Conservation (phyloP, 352 stramenopile genomes). For the Blastocystis sp. region DNA sequence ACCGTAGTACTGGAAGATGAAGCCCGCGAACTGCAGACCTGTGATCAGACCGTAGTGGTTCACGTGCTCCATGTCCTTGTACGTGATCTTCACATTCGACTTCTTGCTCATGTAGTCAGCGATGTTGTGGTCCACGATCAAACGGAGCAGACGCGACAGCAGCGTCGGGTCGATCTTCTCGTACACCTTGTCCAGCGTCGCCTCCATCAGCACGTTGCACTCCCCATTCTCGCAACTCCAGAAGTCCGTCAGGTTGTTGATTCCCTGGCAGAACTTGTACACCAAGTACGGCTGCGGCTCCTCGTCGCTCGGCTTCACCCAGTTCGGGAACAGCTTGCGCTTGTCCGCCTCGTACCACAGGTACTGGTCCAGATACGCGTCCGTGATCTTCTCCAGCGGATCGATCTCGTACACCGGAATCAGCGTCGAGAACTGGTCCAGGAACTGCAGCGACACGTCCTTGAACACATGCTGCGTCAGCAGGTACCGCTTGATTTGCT, state of each 20-base stretch:
- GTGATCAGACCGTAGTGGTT: slow-evolving; percentile 97
- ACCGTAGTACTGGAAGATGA: slow-evolving; percentile 97
- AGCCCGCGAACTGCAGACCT: slow-evolving; percentile 88
- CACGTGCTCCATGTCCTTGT: slow-evolving; percentile 99
- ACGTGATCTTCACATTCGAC: slow-evolving; percentile 92
- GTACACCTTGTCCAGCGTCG: slow-evolving; percentile 96
- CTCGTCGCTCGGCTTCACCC: slow-evolving; percentile 97
- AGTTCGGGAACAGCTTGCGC: slow-evolving; percentile 95
- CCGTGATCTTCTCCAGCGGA: slow-evolving; percentile 98
- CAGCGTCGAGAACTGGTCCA: slow-evolving; percentile 97
- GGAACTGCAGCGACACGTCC: slow-evolving; percentile 97
- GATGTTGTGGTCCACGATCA: slow-evolving; percentile 99
- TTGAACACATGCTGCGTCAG: slow-evolving; percentile 99
- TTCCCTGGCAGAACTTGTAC: slow-evolving; percentile 98
- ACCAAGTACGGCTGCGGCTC: slow-evolving; percentile 93
- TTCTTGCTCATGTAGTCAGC: slow-evolving; percentile 99
- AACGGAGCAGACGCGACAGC: slow-evolving; percentile 86
- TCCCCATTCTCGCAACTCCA: slow-evolving; percentile 94
- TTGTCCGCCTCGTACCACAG: slow-evolving; percentile 99
- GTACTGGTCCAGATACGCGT: slow-evolving; percentile 95
- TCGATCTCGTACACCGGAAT: slow-evolving; percentile 97
- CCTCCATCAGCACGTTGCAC: slow-evolving; percentile 95
- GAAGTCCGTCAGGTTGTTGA: slow-evolving; percentile 97
- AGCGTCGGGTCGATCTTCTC: slow-evolving; percentile 99
- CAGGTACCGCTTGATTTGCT: slow-evolving; percentile 94